Conservation (phyloP, 305 asterid genomes). For the Fraxinus sp. region DNA sequence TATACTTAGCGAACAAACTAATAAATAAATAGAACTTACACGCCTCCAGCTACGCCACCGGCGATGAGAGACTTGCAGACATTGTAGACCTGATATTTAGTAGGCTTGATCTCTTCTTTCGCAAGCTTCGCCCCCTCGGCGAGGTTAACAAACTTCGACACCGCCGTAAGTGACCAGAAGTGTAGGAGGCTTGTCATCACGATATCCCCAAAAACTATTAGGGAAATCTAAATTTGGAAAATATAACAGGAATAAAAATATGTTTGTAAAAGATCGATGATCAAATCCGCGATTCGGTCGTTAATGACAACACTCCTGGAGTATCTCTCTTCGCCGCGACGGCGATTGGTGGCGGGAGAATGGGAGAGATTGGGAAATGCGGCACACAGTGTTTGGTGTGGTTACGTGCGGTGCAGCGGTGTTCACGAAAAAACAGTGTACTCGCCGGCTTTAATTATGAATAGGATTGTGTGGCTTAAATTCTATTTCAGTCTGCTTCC, state of each 20-base stretch:
- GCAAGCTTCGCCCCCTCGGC: constrained; percentile 97
- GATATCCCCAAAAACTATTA: constrained; percentile 1
- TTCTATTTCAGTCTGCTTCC: background rate
- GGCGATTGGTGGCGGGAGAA: constrained; percentile 1
- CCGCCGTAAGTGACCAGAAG: too few species aligned
- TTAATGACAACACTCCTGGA: background rate
- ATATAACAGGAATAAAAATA: background rate
- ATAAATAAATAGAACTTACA: constrained; percentile 43
- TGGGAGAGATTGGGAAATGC: constrained; percentile 4
- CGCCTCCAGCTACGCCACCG: constrained; percentile 93
- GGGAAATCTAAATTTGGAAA: background rate
- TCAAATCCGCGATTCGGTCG: constrained; percentile 13
- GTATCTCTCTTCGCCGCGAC: constrained; percentile 6
- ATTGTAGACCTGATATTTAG: constrained; percentile 56
- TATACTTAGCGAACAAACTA: background rate
- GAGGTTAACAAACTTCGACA: constrained; percentile 79
- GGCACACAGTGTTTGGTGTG: constrained; percentile 23
- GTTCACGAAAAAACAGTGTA: constrained; percentile 11
- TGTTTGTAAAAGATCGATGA: background rate
- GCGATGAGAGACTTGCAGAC: constrained; percentile 84
- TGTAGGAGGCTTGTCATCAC: too few species aligned
- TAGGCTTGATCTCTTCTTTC: constrained; percentile 73
- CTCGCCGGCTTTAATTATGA: constrained; percentile 22
- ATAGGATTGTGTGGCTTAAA: background rate
- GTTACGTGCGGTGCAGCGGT: constrained; percentile 24